These are phyloP conservation scores for Vigna nakashimae DNA, from an alignment of 306 rosid species.

Conservation along the genomic window DNA sequence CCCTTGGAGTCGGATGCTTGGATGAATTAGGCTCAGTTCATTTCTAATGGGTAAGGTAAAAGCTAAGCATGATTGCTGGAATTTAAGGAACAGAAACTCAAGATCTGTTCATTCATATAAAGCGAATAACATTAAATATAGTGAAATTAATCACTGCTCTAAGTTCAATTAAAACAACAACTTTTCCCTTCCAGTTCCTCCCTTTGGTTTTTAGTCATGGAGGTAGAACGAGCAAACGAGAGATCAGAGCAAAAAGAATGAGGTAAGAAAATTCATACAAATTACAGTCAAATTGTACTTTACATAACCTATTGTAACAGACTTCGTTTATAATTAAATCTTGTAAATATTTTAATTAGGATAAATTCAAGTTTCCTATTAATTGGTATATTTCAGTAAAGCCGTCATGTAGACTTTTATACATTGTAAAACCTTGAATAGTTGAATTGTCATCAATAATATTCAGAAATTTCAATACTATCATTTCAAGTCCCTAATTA, in stretches of 20 bases:
- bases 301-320: no score
- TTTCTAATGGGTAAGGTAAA: not conserved
- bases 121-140: not conserved
- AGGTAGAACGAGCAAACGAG: not conserved
- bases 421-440: not conserved
- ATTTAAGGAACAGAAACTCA: not conserved
- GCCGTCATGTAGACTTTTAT: not conserved
- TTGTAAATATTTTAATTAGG: no score
- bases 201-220: not conserved
- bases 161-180: not conserved
- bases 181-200: not conserved
- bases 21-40: not conserved
- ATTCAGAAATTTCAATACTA: not conserved
- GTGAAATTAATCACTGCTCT: not conserved
- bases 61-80: not conserved
- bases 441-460: not conserved
- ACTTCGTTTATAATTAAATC: no score
- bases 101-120: not conserved
- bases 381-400: not conserved
- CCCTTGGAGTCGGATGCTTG: not conserved
- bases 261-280: not conserved
- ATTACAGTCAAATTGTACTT: no score
- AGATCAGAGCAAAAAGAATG: not conserved
- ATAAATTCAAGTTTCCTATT: no score
- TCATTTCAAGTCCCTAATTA: not conserved